phyloP scores from a whole-genome alignment of 208 protist genomes.

The Trypanosomatidae sp. region DNA sequence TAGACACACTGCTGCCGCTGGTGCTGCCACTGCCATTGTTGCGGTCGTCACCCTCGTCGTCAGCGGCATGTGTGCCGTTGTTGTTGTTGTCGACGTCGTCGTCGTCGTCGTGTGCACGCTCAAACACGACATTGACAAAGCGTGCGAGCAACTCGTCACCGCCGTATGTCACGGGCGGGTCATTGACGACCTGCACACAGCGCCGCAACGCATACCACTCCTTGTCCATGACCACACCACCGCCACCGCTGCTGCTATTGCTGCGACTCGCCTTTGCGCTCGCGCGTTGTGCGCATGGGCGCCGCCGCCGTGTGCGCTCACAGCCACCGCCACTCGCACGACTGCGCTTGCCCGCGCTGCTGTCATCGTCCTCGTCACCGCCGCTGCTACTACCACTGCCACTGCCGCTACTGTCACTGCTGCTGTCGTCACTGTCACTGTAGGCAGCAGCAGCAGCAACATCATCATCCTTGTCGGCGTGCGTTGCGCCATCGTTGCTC shows the following conservation, averaged over 20 bases:
- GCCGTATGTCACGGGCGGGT: slow-evolving; percentile 29
- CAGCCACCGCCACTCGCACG: no score
- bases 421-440: no score
- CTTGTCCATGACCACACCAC: slow-evolving; percentile 4
- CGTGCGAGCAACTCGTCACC: slow-evolving; percentile 30
- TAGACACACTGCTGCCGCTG: neutral
- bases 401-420: no score
- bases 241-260: neutral
- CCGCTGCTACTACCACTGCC: no score
- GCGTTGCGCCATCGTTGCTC: no score
- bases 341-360: no score
- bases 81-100: slow-evolving; percentile 8
- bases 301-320: slow-evolving; percentile 4
- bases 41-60: neutral
- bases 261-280: no score
- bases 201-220: slow-evolving; percentile 24
- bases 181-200: slow-evolving; percentile 34
- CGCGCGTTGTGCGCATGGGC: neutral
- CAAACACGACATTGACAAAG: slow-evolving; percentile 62
- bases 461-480: no score
- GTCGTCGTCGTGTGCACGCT: slow-evolving; percentile 9
- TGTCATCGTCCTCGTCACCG: no score
- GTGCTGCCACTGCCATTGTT: neutral
- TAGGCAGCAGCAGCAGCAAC: no score
- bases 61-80: slow-evolving; percentile 4